Evolutionary conservation across 2,329 filamentous ascomycete genomes (phyloP).

Genomic region (Rutstroemia sp.): DNA sequence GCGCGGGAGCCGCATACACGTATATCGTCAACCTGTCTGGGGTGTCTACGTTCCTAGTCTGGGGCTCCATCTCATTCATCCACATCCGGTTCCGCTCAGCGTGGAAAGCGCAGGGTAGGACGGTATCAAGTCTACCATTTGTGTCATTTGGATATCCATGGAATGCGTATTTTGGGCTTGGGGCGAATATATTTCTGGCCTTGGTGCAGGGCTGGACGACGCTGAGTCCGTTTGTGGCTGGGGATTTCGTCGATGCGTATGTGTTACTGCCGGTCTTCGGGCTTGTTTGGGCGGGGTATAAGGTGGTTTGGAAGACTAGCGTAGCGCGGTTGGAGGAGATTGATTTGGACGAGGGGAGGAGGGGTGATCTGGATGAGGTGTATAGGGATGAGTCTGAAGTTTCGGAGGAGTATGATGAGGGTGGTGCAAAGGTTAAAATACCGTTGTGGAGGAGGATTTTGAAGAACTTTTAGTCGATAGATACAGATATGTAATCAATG

Average conservation of each 20-base stretch:
- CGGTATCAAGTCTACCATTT: conserved; percentile 47
- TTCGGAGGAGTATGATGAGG: background rate
- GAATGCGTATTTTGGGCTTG: conserved; percentile 52
- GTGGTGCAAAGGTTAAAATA: background rate
- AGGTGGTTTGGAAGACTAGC: conserved; percentile 45
- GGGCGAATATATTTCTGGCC: conserved; percentile 50
- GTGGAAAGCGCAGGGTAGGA: conserved; percentile 51
- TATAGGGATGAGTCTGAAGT: background rate
- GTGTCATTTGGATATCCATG: conserved; percentile 47
- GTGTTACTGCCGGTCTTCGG: conserved; percentile 53
- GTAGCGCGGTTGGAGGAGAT: conserved; percentile 44
- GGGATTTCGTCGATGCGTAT: conserved; percentile 56
- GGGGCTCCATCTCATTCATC: conserved; percentile 62
- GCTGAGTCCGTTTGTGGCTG: conserved; percentile 48
- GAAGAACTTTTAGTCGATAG: background rate
- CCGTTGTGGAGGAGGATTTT: conserved; percentile 8
- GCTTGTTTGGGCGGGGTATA: conserved; percentile 49
- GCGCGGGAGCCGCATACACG: conserved; percentile 54
- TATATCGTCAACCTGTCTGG: conserved; percentile 67
- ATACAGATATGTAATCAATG: too few species aligned
- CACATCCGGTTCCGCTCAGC: conserved; percentile 65
- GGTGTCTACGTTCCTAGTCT: conserved; percentile 65
- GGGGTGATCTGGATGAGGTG: conserved; percentile 24
- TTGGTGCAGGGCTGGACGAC: conserved; percentile 56
- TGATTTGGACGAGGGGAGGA: conserved; percentile 48